A percentile compares a stretch with the other conserved stretches of the same genome.
These are phyloP conservation scores for Penicillium paneum DNA, from an alignment of 2,329 filamentous ascomycete genomes.

Conservation along the genomic window DNA sequence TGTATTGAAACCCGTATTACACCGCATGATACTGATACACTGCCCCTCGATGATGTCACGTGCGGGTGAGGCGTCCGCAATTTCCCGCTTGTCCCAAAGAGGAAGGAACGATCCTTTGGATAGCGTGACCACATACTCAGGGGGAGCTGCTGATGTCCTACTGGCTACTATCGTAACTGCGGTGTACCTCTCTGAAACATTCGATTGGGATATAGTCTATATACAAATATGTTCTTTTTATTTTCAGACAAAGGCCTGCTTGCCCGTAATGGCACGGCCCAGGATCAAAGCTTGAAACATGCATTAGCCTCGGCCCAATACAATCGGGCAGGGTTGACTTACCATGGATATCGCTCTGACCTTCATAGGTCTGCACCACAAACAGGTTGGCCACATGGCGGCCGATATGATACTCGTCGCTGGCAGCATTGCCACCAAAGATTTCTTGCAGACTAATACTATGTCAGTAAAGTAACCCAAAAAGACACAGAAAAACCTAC, in stretches of 20 bases:
- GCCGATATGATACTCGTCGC: conserved; percentile 93
- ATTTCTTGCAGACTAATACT: conserved; percentile 73
- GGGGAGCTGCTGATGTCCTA: neutral
- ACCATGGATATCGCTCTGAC: conserved; percentile 97
- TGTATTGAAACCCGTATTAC: neutral
- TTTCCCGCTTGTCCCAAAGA: conserved; percentile 13
- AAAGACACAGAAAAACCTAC: conserved; percentile 37
- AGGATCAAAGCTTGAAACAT: conserved; percentile 58
- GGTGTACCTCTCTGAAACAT: neutral
- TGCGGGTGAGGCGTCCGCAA: conserved; percentile 20
- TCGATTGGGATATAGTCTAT: conserved; percentile 4
- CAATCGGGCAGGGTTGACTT: conserved; percentile 46
- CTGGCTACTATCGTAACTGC: neutral
- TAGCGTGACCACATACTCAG: neutral
- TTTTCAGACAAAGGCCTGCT: conserved; percentile 72
- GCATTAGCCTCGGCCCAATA: conserved; percentile 43
- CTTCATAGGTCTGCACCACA: conserved; percentile 97
- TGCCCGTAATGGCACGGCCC: conserved; percentile 66
- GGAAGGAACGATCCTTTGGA: conserved; percentile 7
- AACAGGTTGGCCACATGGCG: conserved; percentile 94
- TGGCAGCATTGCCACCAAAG: conserved; percentile 96
- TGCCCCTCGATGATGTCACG: conserved; percentile 30
- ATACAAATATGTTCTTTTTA: conserved; percentile 1
- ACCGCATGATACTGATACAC: neutral
- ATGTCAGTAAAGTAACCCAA: conserved; percentile 12